Evolutionary conservation across 176 grass and related monocot genomes (phyloP).

Genomic region (Phoenix roebelenii): DNA sequence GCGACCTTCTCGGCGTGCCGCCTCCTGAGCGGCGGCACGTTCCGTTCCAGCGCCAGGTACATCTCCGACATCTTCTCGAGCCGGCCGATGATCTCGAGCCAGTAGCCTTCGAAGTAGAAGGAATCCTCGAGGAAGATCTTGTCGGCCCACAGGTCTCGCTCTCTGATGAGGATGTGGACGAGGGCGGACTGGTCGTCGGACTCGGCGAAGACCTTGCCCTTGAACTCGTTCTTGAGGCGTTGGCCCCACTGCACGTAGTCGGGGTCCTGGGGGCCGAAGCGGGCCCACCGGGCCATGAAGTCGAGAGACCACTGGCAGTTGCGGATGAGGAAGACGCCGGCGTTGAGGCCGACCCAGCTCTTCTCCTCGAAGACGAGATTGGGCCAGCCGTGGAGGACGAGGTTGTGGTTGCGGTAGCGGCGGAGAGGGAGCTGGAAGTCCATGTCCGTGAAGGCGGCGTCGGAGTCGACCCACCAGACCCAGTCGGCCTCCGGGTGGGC

Average conservation of each 20-base stretch:
- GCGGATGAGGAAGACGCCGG: conserved; percentile 84
- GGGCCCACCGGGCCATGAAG: conserved; percentile 64
- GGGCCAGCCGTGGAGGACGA: conserved; percentile 76
- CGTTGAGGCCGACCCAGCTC: conserved; percentile 84
- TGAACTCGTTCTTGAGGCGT: conserved; percentile 45
- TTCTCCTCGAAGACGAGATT: conserved; percentile 34
- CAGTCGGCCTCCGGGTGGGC: conserved; percentile 85
- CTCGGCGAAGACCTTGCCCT: conserved; percentile 56
- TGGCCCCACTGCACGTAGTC: conserved; percentile 45
- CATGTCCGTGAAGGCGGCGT: conserved; percentile 95
- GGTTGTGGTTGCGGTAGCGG: conserved; percentile 52
- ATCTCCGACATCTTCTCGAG: conserved; percentile 34
- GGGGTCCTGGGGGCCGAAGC: conserved; percentile 43
- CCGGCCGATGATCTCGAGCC: conserved; percentile 64
- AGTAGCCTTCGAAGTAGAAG: conserved; percentile 89
- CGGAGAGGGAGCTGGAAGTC: conserved; percentile 51
- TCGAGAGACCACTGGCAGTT: conserved; percentile 98
- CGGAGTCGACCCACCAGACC: conserved; percentile 97
- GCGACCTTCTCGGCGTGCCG: conserved; percentile 46
- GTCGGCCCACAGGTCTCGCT: conserved; percentile 37
- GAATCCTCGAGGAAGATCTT: conserved; percentile 59
- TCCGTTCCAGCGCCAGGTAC: conserved; percentile 55
- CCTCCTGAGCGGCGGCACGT: conserved; percentile 27
- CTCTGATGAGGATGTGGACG: conserved; percentile 43
- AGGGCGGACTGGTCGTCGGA: conserved; percentile 92